Percentiles rank a stretch among this genome's conserved stretches.
These are phyloP conservation scores for Pyricularia pennisetigena DNA, from an alignment of 2,329 filamentous ascomycete genomes.

Conservation along the genomic window DNA sequence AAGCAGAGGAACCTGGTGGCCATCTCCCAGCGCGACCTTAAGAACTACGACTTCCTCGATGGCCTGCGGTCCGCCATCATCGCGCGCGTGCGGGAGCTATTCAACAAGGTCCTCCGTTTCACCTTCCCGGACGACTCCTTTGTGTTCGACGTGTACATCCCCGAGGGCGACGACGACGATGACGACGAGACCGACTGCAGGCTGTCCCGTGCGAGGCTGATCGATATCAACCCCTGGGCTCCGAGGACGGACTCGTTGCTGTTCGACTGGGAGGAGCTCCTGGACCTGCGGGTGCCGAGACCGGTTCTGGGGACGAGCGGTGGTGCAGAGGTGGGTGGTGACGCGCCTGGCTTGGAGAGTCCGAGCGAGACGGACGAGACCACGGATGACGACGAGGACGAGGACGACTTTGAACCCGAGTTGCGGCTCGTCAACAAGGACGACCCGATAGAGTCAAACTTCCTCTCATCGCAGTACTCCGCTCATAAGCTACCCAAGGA, in stretches of 20 bases:
- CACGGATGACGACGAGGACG: conserved; percentile 16
- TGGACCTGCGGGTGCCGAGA: conserved; percentile 56
- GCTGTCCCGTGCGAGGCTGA: conserved; percentile 68
- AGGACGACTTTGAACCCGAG: conserved; percentile 53
- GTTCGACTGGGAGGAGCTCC: conserved; percentile 82
- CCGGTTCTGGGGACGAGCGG: conserved; percentile 40
- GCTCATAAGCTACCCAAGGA: conserved; percentile 93
- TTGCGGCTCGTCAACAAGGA: conserved; percentile 73
- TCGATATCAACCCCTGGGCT: conserved; percentile 96
- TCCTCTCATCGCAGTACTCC: conserved; percentile 78
- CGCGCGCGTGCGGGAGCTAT: conserved; percentile 65
- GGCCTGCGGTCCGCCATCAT: conserved; percentile 55
- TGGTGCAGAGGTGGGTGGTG: conserved; percentile 10
- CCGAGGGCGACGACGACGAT: conserved; percentile 43
- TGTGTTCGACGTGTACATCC: conserved; percentile 87
- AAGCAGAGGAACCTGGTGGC: conserved; percentile 70
- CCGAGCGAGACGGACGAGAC: conserved; percentile 21
- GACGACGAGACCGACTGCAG: conserved; percentile 34
- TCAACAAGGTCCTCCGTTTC: conserved; percentile 60
- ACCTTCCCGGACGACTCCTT: conserved; percentile 81
- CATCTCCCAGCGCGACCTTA: conserved; percentile 81
- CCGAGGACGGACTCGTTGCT: conserved; percentile 77
- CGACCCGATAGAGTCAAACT: conserved; percentile 61
- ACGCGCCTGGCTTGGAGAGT: conserved; percentile 9
- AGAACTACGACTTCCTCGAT: conserved; percentile 75